Base-by-base conservation (phyloP, 345 rosid genomes). In the Trapa incisa region DNA sequence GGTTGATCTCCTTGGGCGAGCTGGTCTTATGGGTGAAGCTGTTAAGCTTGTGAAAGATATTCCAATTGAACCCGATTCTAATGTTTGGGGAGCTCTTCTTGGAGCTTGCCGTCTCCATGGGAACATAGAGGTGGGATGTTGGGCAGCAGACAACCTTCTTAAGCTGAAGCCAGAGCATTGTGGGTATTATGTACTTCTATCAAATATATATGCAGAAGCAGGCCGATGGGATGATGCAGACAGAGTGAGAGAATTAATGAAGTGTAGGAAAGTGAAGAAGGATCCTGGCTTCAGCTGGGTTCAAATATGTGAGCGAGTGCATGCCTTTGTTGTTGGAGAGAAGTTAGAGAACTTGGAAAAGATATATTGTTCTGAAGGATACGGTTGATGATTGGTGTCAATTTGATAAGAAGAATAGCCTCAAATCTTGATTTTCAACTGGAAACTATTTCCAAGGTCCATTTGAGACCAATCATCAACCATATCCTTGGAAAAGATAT, bases 231-330 rank as follows among this genome's bases (percentile, higher is more conserved):
- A 84, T 35, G 91, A 86, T 67, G 88, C 81, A 16, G 72, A 77
- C 60, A 67, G 67, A 56, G 70, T 85, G 8, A 74, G 87, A 72
- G 78, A 76, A 54, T 50, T 77, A 71, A 83, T 87, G 89, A 80
- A 75, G 73, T 78, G 73, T 8, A 77, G 75, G 66, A 80, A 78
- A 47, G 76, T 83, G 66, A 81, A 61, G 64, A 87, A 87, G 71
- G 71, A 38, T 29, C 86, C 85, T 17, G 92, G 80, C 56, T 81
- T 69, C 66, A 85, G 86, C 72, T 87, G 86, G 89, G 81, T 85
- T 16, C 82, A 77, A 70, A 76, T 75, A 45, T 67, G 61, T 5
- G 79, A 76, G 58, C 65, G 52, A 67, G 74, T 70, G 29, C 80
- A 82, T 45, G 74, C 78, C 57, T 82, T 78, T 65, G 76, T 78